Conservation (phyloP, 306 rosid genomes). For the Purshia tridentata region DNA sequence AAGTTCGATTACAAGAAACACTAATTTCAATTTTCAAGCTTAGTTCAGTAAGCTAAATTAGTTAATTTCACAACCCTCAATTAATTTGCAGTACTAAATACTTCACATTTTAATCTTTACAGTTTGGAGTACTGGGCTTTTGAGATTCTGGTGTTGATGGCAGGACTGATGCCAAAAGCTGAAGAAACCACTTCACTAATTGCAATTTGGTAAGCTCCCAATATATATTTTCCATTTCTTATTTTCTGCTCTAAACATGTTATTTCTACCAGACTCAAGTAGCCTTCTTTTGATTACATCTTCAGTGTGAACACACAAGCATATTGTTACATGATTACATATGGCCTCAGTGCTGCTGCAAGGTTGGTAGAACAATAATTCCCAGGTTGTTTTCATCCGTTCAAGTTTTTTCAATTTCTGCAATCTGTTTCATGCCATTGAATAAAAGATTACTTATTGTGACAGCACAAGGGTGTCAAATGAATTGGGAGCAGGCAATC, state of each 20-base stretch:
- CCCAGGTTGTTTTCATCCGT: too few relatives aligned
- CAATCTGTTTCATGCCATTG: too few relatives aligned
- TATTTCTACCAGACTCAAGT: too few relatives aligned
- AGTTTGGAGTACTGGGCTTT: slow-evolving; percentile 28
- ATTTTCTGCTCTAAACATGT: too few relatives aligned
- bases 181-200: slow-evolving; percentile 65
- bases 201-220: slow-evolving; percentile 46
- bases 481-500: slow-evolving; percentile 73
- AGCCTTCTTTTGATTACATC: slow-evolving; percentile 4
- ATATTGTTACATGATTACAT: slow-evolving; percentile 27
- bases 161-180: slow-evolving; percentile 67
- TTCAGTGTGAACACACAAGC: slow-evolving; percentile 63
- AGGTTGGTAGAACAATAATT: too few relatives aligned
- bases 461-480: slow-evolving; percentile 75
- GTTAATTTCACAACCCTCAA: too few relatives aligned
- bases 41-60: too few relatives aligned
- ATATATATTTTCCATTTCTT: too few relatives aligned
- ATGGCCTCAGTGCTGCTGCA: too few relatives aligned
- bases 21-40: too few relatives aligned
- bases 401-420: too few relatives aligned
- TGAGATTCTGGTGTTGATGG: slow-evolving; percentile 69
- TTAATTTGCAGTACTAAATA: background rate
- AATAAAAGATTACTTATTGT: background rate
- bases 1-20: too few relatives aligned
- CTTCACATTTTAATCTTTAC: slow-evolving; percentile 6